A percentile compares a stretch with the other conserved stretches of the same genome.
phyloP scores from a whole-genome alignment of 768 basidiomycete genomes.

The Mycena metata region DNA sequence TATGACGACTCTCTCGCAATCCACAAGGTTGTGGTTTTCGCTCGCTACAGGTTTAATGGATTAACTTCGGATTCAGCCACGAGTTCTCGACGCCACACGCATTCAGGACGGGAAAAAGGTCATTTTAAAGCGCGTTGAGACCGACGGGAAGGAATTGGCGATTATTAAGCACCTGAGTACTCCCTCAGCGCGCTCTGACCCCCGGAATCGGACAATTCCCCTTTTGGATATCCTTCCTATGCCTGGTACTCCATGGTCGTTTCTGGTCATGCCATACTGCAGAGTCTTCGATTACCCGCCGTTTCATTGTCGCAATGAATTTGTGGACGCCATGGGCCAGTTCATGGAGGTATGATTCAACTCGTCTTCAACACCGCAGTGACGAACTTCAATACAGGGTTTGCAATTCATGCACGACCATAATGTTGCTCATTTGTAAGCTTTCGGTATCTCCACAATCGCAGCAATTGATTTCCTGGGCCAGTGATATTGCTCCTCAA shows the following conservation, averaged over 20 bases:
- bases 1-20: not conserved
- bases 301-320: slow-evolving; percentile 31
- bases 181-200: not conserved
- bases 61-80: not conserved
- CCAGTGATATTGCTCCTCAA: slow-evolving; percentile 13
- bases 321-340: slow-evolving; percentile 19
- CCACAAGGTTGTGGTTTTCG: not conserved
- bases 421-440: too few relatives aligned
- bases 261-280: slow-evolving; percentile 30
- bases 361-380: too few relatives aligned
- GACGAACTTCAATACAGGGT: too few relatives aligned
- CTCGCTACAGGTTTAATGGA: not conserved
- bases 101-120: slow-evolving; percentile 24
- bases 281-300: slow-evolving; percentile 31
- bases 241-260: slow-evolving; percentile 3
- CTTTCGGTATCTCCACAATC: too few relatives aligned
- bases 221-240: slow-evolving; percentile 12
- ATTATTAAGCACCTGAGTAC: not conserved
- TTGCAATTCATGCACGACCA: too few relatives aligned
- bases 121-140: slow-evolving; percentile 16
- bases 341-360: too few relatives aligned
- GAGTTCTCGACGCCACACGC: slow-evolving; percentile 24
- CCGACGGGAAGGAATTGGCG: not conserved
- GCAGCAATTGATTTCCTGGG: not conserved
- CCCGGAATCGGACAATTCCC: slow-evolving; percentile 19